Percentiles rank a stretch among this genome's conserved stretches.
phyloP scores from a whole-genome alignment of 345 rosid species.

The Noccaea bulbosa region DNA sequence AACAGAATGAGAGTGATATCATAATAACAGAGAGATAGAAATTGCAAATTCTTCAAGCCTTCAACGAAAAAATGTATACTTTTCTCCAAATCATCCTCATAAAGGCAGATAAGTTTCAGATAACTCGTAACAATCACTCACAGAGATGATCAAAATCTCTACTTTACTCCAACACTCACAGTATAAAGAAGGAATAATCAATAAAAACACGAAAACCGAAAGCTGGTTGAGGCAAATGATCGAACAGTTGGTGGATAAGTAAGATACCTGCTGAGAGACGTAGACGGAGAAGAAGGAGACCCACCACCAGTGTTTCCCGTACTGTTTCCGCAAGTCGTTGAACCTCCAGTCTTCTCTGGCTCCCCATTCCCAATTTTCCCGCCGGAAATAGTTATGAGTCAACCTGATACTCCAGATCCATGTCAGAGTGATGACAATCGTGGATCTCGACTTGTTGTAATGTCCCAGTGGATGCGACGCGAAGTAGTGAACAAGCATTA shows the following conservation, averaged over 20 bases:
- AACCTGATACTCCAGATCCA: slow-evolving; percentile 90
- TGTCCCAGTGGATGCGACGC: slow-evolving; percentile 69
- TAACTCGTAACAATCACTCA: not conserved
- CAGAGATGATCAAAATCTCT: not conserved
- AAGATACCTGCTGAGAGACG: slow-evolving; percentile 79
- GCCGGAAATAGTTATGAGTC: slow-evolving; percentile 85
- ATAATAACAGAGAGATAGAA: not conserved
- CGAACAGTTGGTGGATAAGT: slow-evolving; percentile 38
- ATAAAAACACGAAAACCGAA: not conserved
- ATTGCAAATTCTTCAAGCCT: not conserved
- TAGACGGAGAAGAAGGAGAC: slow-evolving; percentile 87
- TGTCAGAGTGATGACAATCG: slow-evolving; percentile 56
- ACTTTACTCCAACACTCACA: not conserved
- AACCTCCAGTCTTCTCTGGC: slow-evolving; percentile 98
- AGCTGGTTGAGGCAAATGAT: slow-evolving; percentile 50
- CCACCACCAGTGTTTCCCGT: slow-evolving; percentile 96
- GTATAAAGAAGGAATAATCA: not conserved
- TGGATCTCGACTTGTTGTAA: slow-evolving; percentile 72
- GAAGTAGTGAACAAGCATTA: slow-evolving; percentile 77
- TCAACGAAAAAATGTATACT: not conserved
- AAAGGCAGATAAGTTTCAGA: not conserved
- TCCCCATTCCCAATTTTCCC: slow-evolving; percentile 98
- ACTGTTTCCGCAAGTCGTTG: slow-evolving; percentile 74
- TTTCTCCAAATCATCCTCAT: slow-evolving; percentile 1
- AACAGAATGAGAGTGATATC: not conserved